phyloP scores from a whole-genome alignment of 2,329 filamentous ascomycete genomes.

The Alternaria triticimaculans region DNA sequence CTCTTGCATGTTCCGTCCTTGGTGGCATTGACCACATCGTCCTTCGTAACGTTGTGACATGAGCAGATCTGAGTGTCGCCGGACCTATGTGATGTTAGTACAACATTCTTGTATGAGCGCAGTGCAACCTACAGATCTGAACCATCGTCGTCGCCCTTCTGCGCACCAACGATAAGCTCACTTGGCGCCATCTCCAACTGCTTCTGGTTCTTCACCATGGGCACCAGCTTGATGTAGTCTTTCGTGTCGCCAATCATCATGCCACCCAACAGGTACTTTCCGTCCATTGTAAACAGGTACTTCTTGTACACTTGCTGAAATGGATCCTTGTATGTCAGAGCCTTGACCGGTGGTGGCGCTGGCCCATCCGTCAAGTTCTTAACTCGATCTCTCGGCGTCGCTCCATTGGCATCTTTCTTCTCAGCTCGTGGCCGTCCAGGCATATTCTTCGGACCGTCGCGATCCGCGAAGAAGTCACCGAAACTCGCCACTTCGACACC shows the following conservation, averaged over 20 bases:
- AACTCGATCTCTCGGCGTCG: conserved; percentile 50
- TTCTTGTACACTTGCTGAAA: conserved; percentile 93
- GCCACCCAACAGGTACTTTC: conserved; percentile 88
- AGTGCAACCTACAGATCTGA: conserved; percentile 68
- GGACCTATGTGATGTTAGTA: conserved; percentile 50
- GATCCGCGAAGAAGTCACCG: conserved; percentile 90
- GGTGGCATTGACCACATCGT: conserved; percentile 73
- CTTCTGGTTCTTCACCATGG: conserved; percentile 85
- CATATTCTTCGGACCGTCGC: conserved; percentile 79
- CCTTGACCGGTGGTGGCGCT: conserved; percentile 72
- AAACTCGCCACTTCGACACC: conserved; percentile 93
- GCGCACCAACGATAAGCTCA: conserved; percentile 81
- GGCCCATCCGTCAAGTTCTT: conserved; percentile 63
- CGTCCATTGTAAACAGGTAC: conserved; percentile 87
- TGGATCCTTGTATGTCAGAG: conserved; percentile 86
- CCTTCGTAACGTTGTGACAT: conserved; percentile 91
- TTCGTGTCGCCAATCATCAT: conserved; percentile 97
- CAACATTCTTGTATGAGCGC: conserved; percentile 14
- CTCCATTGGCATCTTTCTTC: conserved; percentile 52
- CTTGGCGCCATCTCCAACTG: conserved; percentile 77
- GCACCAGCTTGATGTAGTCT: conserved; percentile 88
- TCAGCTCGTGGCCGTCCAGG: conserved; percentile 63
- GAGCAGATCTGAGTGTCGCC: conserved; percentile 91
- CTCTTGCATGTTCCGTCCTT: conserved; percentile 83
- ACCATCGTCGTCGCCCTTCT: conserved; percentile 74